phyloP scores from a whole-genome alignment of 768 basidiomycete genomes.

The Naganishia kalamii region DNA sequence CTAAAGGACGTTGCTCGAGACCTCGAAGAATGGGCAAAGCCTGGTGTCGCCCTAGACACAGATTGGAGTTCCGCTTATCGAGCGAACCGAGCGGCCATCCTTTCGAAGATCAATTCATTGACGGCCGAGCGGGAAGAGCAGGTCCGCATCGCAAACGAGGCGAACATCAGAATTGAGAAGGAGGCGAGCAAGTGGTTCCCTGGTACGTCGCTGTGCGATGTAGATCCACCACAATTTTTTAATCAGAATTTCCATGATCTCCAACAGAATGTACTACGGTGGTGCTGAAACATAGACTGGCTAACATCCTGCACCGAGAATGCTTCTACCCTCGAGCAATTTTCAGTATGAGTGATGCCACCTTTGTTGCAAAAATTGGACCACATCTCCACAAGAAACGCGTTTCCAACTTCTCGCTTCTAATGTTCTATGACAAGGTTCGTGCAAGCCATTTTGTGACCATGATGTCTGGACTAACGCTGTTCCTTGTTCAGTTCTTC shows the following conservation, averaged over 20 bases:
- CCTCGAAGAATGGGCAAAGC: conserved; percentile 9
- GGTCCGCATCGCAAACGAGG: conserved; percentile 26
- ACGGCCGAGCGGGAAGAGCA: conserved; percentile 35
- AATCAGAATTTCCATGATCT: not conserved
- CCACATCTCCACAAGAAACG: conserved; percentile 77
- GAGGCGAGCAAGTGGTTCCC: conserved; percentile 41
- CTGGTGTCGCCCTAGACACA: not conserved
- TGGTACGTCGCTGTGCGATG: conserved; percentile 23
- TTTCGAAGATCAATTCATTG: conserved; percentile 27
- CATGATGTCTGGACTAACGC: not conserved
- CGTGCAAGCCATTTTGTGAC: conserved; percentile 21
- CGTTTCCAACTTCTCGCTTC: conserved; percentile 80
- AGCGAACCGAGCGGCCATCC: not conserved
- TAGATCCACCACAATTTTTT: not conserved
- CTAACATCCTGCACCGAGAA: conserved; percentile 56
- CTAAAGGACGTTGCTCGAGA: conserved; percentile 29
- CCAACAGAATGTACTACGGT: conserved; percentile 20
- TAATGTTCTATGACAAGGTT: conserved; percentile 78
- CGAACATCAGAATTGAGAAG: conserved; percentile 27
- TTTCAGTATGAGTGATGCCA: conserved; percentile 93
- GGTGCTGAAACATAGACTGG: conserved; percentile 27
- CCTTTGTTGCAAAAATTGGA: conserved; percentile 86
- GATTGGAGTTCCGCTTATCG: conserved; percentile 22
- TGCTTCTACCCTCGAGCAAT: conserved; percentile 88
- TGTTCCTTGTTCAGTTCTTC: conserved; percentile 58